phyloP scores from a whole-genome alignment of 352 stramenopile genomes.

The Globisporangium cystogenes region DNA sequence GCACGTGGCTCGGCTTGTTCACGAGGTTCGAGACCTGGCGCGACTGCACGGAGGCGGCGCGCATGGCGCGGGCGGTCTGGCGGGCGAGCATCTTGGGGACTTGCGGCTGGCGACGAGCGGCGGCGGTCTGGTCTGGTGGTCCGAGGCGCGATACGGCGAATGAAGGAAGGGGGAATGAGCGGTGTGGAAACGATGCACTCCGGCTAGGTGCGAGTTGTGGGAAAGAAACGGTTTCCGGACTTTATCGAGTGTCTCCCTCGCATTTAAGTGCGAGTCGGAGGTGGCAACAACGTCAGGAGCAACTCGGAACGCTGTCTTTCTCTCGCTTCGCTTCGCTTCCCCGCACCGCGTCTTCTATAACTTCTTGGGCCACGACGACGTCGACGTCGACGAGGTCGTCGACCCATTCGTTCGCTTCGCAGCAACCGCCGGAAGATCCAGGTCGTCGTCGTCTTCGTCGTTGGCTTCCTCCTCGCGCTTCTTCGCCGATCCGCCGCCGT shows the following conservation, averaged over 20 bases:
- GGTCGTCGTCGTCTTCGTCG: background rate
- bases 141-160: background rate
- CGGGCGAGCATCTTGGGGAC: conserved; percentile 48
- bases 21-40: conserved; percentile 53
- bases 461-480: background rate
- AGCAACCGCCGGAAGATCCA: background rate
- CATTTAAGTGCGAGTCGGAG: too few species aligned
- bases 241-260: too few species aligned
- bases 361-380: background rate
- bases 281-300: too few species aligned
- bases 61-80: conserved; percentile 31
- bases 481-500: conserved; percentile 1
- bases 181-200: too few species aligned
- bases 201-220: too few species aligned
- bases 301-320: too few species aligned
- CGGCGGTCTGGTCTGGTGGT: background rate
- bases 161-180: background rate
- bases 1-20: conserved; percentile 63
- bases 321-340: background rate
- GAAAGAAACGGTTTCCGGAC: too few species aligned
- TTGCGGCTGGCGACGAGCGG: too few species aligned
- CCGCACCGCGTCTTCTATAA: too few species aligned
- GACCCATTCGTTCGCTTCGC: background rate
- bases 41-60: conserved; percentile 24
- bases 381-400: background rate